Evolutionary conservation across 1,284 basidiomycete genomes (phyloP).

Genomic region (Trametes polyzona): DNA sequence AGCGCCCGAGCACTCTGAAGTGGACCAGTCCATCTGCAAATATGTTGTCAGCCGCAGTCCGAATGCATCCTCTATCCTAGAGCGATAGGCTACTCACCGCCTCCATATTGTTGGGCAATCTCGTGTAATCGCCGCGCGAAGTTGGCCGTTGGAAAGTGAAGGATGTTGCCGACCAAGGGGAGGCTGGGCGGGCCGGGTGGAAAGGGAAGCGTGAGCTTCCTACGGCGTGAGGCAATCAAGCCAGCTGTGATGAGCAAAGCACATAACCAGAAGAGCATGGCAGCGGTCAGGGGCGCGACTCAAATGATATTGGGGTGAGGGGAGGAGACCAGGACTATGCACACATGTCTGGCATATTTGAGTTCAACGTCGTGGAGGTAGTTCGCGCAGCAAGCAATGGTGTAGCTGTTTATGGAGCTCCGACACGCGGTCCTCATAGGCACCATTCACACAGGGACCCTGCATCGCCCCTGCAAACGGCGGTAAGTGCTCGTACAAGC

Average conservation of each 20-base stretch:
- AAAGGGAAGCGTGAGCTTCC: background rate
- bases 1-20: constrained; percentile 7
- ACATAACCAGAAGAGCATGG: background rate
- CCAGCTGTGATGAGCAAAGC: background rate
- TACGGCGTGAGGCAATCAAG: background rate
- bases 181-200: constrained; percentile 16
- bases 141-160: constrained; percentile 9
- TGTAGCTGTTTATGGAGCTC: background rate
- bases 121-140: background rate
- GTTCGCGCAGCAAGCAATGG: background rate
- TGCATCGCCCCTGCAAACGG: too few relatives aligned
- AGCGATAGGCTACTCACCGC: constrained; percentile 4
- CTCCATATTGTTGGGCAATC: constrained; percentile 1
- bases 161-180: constrained; percentile 13
- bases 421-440: too few relatives aligned
- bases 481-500: too few relatives aligned
- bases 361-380: background rate
- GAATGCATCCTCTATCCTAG: too few relatives aligned
- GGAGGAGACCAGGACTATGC: background rate
- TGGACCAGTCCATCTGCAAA: constrained; percentile 9
- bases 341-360: too few relatives aligned
- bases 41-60: background rate
- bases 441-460: too few relatives aligned
- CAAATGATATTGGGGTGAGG: background rate
- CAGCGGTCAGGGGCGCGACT: too few relatives aligned